Base-by-base conservation (phyloP, 1,284 basidiomycete species). In the Cryptococcus deneoformans region DNA sequence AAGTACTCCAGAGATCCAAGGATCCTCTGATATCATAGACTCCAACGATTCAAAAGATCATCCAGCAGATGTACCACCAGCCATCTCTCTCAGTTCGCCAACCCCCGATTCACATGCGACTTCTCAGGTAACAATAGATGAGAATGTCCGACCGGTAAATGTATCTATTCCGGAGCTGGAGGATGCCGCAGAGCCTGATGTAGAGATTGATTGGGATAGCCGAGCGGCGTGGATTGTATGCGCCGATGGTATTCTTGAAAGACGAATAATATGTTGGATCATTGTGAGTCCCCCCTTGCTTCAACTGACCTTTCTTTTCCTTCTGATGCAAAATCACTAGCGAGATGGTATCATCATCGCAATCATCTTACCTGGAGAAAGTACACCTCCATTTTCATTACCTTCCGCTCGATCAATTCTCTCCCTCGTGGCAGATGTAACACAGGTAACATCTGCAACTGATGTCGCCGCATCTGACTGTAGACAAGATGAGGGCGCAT, bases 301-400 rank as follows among this genome's bases (percentile, higher is more conserved):
- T 29, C 29, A 29, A 29, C 29, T 29, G 29, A 29, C 29, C 29
- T 29, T 42, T 42, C 6, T 42, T 5, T 42, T 3, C 40, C 3
- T 47, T 8, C 34, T 47, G 46, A 47, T 47, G 16, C 40, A 42
- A 5, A n/a, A 4, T 0, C 12, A 48, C 16, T 50, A 73, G 71
- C 67, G 72, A 35, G 69, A 71, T 37, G 53, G 54, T 7, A 50
- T 62, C 3, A 58, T 74, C 6, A 48, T 72, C 3, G 67, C 62
- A 50, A 24, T 68, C 35, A 29, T 72, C 6, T 16, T 53, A 36
- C 53, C 57, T 3, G 34, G 14, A 6, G n/a, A 48, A 8, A n/a
- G 35, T 5, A 6, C 44, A 9, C 29, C 43, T 11, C 56, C 59
- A 12, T 58, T 51, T 24, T 34, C 50, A 6, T 37, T 53, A n/a